phyloP scores from a whole-genome alignment of 257 asterid species.

The Scutellaria galericulata region DNA sequence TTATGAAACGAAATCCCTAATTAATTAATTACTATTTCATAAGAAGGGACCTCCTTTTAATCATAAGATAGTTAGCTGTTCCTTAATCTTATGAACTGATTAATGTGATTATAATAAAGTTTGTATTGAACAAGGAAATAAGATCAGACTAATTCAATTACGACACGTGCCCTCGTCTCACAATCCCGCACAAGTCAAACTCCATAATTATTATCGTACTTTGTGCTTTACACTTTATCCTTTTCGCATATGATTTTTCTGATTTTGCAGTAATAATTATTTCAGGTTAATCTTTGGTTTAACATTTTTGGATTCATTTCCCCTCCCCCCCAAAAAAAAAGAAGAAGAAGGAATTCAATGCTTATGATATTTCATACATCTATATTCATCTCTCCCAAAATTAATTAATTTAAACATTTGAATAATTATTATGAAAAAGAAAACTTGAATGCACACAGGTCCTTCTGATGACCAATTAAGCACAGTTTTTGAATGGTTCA shows the following conservation, averaged over 20 bases:
- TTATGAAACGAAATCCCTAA: background rate
- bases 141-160: slow-evolving; percentile 21
- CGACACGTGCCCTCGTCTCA: slow-evolving; percentile 38
- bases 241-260: background rate
- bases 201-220: slow-evolving; percentile 31
- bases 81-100: slow-evolving; percentile 21
- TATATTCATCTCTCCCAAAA: too few species aligned
- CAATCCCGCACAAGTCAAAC: slow-evolving; percentile 37
- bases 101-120: slow-evolving; percentile 29
- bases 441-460: too few species aligned
- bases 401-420: too few species aligned
- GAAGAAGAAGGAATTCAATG: too few species aligned
- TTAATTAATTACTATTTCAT: background rate
- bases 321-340: too few species aligned
- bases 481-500: background rate
- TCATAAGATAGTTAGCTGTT: slow-evolving; percentile 20
- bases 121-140: slow-evolving; percentile 26
- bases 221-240: slow-evolving; percentile 32
- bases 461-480: background rate
- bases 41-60: slow-evolving; percentile 22
- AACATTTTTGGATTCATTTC: too few species aligned
- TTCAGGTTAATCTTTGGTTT: too few species aligned
- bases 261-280: too few species aligned
- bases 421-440: too few species aligned
- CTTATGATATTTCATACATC: too few species aligned